Conservation (phyloP, 805 yeast species). For the Metschnikowia cubensis region DNA sequence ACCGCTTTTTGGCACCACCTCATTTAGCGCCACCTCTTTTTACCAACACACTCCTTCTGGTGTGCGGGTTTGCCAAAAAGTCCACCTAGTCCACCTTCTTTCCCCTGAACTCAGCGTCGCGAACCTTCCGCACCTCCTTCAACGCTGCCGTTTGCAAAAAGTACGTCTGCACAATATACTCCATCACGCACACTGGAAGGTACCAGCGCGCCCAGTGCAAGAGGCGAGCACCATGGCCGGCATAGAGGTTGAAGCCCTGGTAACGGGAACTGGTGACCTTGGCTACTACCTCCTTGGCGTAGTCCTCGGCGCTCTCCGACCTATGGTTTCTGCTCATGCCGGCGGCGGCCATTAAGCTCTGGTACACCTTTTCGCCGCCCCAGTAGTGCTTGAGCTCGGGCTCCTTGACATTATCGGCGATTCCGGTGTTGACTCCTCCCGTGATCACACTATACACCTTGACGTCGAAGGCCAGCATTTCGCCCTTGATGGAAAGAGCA, state of each 20-base stretch:
- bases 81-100: slow-evolving; percentile 5
- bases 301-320: slow-evolving; percentile 6
- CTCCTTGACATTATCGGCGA: slow-evolving; percentile 18
- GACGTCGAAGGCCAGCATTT: slow-evolving; percentile 37
- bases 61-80: too few species aligned
- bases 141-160: slow-evolving; percentile 14
- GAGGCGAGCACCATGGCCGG: slow-evolving; percentile 9
- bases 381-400: slow-evolving; percentile 5
- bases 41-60: too few species aligned
- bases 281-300: slow-evolving; percentile 14
- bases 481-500: slow-evolving; percentile 31
- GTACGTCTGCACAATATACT: slow-evolving; percentile 9
- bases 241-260: slow-evolving; percentile 17
- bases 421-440: slow-evolving; percentile 38
- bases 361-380: slow-evolving; percentile 8
- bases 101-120: slow-evolving; percentile 1
- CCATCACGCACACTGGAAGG: slow-evolving; percentile 13
- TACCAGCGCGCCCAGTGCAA: slow-evolving; percentile 14
- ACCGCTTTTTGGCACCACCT: too few species aligned
- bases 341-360: slow-evolving; percentile 8
- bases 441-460: slow-evolving; percentile 36
- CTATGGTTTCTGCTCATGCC: slow-evolving; percentile 14
- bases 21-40: too few species aligned
- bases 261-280: slow-evolving; percentile 7
- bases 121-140: slow-evolving; percentile 1